A percentile compares a stretch with the other conserved stretches of the same genome.
Conservation (phyloP, 2,329 filamentous ascomycete species). For the Diplodia corticola region DNA sequence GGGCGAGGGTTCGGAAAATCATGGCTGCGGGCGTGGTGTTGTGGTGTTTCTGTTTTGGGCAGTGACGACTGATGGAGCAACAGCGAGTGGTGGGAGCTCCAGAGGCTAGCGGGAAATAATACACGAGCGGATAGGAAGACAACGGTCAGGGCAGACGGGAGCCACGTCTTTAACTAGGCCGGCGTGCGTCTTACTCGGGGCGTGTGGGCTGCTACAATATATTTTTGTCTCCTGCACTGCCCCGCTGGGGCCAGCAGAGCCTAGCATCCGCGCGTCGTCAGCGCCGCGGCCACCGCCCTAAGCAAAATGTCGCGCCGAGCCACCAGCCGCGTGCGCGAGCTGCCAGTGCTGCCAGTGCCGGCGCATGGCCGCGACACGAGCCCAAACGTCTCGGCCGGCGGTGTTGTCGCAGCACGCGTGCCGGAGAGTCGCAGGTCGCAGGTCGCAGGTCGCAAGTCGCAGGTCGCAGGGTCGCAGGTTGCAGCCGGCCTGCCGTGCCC, state of each 20-base stretch:
- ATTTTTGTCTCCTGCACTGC: conserved; percentile 15
- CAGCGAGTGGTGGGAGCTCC: conserved; percentile 1
- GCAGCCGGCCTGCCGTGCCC: no score
- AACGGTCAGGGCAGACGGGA: background rate
- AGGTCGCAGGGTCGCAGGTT: background rate
- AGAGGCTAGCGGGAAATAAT: background rate
- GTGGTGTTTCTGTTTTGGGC: background rate
- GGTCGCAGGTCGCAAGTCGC: background rate
- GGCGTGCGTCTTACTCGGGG: background rate
- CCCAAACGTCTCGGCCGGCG: background rate
- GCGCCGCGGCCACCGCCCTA: background rate
- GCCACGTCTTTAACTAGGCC: background rate
- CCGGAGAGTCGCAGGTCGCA: no score
- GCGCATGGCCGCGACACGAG: background rate
- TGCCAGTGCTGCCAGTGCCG: background rate
- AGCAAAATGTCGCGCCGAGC: background rate
- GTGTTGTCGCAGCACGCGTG: background rate
- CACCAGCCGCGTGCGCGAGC: background rate
- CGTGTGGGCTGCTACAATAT: conserved; percentile 8
- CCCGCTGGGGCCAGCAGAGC: background rate
- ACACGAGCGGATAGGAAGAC: background rate
- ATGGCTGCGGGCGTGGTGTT: background rate
- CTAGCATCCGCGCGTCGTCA: conserved; percentile 9
- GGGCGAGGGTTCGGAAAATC: conserved; percentile 16
- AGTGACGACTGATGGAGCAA: background rate